Evolutionary conservation across 139 green algal species (phyloP).

Genomic region (Micractinium conductrix): DNA sequence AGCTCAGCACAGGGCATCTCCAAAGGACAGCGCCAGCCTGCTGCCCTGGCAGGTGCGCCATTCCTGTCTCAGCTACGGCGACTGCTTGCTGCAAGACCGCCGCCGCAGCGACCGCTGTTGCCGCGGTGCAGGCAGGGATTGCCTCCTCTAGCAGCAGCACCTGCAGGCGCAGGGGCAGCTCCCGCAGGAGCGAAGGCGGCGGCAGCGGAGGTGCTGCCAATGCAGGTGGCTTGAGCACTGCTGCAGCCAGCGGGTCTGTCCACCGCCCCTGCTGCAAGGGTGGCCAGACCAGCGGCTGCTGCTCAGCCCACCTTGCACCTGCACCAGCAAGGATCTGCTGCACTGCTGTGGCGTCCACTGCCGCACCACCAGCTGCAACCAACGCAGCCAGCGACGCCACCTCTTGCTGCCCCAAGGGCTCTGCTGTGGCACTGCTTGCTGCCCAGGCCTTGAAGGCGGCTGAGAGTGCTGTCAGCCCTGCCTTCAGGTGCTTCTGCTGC

Average conservation of each 20-base stretch:
- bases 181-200: background rate
- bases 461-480: background rate
- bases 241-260: background rate
- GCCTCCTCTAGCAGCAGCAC: background rate
- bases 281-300: conserved; percentile 10
- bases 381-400: background rate
- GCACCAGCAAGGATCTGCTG: background rate
- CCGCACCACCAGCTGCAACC: background rate
- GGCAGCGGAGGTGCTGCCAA: no score
- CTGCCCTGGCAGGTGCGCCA: background rate
- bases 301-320: no score
- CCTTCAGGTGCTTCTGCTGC: background rate
- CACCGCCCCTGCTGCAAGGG: background rate
- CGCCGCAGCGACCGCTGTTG: background rate
- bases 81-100: background rate
- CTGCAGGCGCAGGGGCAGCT: conserved; percentile 1
- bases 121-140: background rate
- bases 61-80: background rate
- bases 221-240: background rate
- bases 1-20: background rate
- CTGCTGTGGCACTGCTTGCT: background rate
- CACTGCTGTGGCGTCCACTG: background rate
- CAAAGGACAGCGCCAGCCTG: background rate
- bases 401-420: background rate
- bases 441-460: background rate